These are phyloP conservation scores for Backusella tarrabulga DNA, from an alignment of 192 early-diverging fungal genomes.

Conservation along the genomic window DNA sequence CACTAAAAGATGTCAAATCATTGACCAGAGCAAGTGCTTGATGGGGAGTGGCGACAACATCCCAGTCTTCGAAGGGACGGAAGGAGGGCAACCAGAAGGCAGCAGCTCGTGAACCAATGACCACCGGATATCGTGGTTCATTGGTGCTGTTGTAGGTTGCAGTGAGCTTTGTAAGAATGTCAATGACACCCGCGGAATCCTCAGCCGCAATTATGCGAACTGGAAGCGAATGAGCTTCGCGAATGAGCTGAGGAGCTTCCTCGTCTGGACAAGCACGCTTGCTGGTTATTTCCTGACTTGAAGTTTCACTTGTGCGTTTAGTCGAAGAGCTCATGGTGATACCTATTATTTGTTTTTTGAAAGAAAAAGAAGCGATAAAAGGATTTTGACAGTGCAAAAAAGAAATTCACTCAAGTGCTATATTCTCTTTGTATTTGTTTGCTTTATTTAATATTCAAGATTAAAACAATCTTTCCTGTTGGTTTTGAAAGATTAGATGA, in stretches of 20 bases:
- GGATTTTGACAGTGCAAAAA: not conserved
- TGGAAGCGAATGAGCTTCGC: not conserved
- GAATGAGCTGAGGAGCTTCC: not conserved
- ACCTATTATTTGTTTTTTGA: too few relatives aligned
- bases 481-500: not conserved
- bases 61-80: not conserved
- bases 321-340: too few relatives aligned
- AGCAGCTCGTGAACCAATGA: not conserved
- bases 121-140: not conserved
- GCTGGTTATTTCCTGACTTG: too few relatives aligned
- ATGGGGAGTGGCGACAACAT: not conserved
- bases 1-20: not conserved
- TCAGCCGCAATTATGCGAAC: not conserved
- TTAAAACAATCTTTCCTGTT: not conserved
- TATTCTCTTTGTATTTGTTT: not conserved
- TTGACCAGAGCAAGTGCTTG: not conserved
- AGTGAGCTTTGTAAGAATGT: not conserved
- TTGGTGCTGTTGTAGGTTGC: not conserved
- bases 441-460: conserved; percentile 1
- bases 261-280: not conserved
- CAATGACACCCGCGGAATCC: not conserved
- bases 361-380: not conserved
- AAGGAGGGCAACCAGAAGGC: not conserved
- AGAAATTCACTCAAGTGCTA: not conserved
- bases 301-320: too few relatives aligned